These are phyloP conservation scores for Clitopilus hobsonii DNA, from an alignment of 768 basidiomycete species.

Conservation along the genomic window DNA sequence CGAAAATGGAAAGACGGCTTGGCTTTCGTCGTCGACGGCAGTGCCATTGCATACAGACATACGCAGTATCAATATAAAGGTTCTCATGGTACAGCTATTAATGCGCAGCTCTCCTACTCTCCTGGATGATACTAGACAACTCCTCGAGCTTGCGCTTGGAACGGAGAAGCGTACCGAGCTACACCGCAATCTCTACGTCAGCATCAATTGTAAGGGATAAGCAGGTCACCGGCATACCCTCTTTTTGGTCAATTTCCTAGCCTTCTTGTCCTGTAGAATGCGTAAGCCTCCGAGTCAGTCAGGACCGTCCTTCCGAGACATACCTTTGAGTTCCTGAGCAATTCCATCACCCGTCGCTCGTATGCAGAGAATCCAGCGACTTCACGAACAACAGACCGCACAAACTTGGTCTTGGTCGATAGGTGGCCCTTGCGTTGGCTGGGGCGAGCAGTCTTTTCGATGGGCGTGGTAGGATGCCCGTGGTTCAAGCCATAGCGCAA, in stretches of 20 bases:
- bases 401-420: conserved; percentile 89
- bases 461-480: conserved; percentile 84
- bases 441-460: conserved; percentile 71
- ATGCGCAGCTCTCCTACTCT: conserved; percentile 74
- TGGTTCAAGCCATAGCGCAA: conserved; percentile 81
- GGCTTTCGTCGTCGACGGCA: no score
- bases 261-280: conserved; percentile 86
- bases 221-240: conserved; percentile 56
- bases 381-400: conserved; percentile 91
- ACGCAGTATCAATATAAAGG: background rate
- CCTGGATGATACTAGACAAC: conserved; percentile 85
- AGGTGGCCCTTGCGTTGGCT: conserved; percentile 90
- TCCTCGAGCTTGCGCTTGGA: conserved; percentile 99
- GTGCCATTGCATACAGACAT: background rate
- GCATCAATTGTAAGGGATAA: background rate
- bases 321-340: conserved; percentile 97
- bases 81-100: conserved; percentile 15
- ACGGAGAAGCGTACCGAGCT: conserved; percentile 97
- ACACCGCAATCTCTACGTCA: conserved; percentile 7
- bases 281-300: background rate
- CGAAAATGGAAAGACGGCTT: background rate
- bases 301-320: conserved; percentile 18
- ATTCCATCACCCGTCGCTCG: conserved; percentile 96
- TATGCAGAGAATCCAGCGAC: conserved; percentile 97
- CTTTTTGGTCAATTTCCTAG: conserved; percentile 98